Conservation (phyloP, 306 rosid genomes). For the Dryas drummondii region DNA sequence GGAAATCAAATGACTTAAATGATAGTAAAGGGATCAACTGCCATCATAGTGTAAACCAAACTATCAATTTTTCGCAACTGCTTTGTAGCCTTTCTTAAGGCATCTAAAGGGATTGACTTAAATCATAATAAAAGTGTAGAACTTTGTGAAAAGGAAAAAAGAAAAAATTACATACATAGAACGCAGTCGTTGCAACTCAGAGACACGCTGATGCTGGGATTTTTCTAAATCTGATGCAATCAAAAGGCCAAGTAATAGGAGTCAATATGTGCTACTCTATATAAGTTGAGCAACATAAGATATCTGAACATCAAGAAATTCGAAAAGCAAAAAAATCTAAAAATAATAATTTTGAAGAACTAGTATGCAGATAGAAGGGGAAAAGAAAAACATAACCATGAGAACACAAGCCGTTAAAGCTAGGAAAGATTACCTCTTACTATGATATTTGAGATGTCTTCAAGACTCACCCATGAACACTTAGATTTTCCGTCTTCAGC, state of each 20-base stretch:
- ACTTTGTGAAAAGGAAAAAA: background rate
- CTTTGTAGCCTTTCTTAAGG: background rate
- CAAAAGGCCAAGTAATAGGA: constrained; percentile 16
- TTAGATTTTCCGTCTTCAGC: constrained; percentile 98
- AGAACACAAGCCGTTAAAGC: constrained; percentile 22
- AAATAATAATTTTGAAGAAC: background rate
- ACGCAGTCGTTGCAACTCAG: constrained; percentile 87
- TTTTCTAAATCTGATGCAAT: constrained; percentile 81
- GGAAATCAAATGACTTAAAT: too few relatives aligned
- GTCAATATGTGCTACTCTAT: constrained; percentile 1
- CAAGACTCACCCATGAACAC: constrained; percentile 98
- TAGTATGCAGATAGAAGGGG: background rate
- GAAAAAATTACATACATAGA: constrained; percentile 59
- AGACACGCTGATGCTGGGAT: constrained; percentile 95
- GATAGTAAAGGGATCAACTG: too few relatives aligned
- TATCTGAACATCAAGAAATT: background rate
- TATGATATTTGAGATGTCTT: constrained; percentile 78
- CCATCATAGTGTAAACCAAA: background rate
- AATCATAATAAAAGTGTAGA: background rate
- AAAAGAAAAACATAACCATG: background rate
- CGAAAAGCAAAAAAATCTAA: background rate
- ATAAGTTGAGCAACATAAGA: background rate
- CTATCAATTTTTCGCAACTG: background rate
- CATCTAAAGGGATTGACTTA: background rate
- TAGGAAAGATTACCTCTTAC: constrained; percentile 63